Conservation (phyloP, 1,284 basidiomycete species). For the Ceratobasidium sp. region DNA sequence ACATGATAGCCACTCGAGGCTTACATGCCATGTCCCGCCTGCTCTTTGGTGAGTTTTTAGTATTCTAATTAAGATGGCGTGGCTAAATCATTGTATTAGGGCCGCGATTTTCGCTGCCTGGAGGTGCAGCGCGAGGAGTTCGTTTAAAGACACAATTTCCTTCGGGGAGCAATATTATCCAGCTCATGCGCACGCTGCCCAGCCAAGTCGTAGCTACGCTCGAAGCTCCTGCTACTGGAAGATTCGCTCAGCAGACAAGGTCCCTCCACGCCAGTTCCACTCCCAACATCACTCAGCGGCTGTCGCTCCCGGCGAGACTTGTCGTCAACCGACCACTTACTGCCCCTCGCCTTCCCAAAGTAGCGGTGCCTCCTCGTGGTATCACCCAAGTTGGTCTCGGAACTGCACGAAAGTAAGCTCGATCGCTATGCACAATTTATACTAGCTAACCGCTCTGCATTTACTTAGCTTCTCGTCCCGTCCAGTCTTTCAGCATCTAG, state of each 20-base stretch:
- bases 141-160: conserved; percentile 34
- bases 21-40: conserved; percentile 38
- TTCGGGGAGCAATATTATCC: conserved; percentile 1
- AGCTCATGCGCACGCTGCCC: conserved; percentile 26
- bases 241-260: conserved; percentile 27
- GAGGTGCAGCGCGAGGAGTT: conserved; percentile 39
- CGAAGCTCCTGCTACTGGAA: conserved; percentile 29
- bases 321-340: conserved; percentile 26
- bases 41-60: conserved; percentile 24
- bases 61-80: background rate
- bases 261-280: conserved; percentile 5
- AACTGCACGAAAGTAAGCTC: conserved; percentile 22
- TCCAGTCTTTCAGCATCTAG: conserved; percentile 36
- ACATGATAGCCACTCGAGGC: conserved; percentile 32
- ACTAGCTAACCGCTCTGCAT: background rate
- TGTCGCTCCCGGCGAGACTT: conserved; percentile 25
- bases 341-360: conserved; percentile 30
- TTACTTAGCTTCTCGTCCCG: conserved; percentile 30
- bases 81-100: conserved; percentile 10
- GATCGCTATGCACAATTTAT: background rate
- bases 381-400: conserved; percentile 25
- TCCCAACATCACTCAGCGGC: conserved; percentile 30
- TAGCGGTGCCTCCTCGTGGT: conserved; percentile 14
- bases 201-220: conserved; percentile 6
- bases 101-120: conserved; percentile 24